phyloP scores from a whole-genome alignment of 208 protist genomes.

The Wallacemonas sp. region DNA sequence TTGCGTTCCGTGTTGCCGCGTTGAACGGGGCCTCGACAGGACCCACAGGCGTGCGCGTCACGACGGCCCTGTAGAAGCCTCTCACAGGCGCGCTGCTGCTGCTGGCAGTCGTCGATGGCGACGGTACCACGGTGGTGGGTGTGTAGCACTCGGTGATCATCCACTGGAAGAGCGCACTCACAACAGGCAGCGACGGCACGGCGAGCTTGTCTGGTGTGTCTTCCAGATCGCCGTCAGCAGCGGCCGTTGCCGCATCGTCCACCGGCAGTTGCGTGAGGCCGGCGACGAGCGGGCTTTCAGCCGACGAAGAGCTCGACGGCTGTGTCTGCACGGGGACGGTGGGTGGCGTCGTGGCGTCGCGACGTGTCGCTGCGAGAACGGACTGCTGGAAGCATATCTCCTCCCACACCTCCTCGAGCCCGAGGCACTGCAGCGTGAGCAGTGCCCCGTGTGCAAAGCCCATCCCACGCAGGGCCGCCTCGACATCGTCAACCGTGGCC shows the following conservation, averaged over 20 bases:
- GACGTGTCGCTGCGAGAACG: not conserved
- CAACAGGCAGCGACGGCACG: slow-evolving; percentile 6
- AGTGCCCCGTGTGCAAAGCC: slow-evolving; percentile 12
- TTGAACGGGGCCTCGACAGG: not conserved
- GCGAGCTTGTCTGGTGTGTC: not conserved
- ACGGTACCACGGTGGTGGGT: not conserved
- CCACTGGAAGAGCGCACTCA: slow-evolving; percentile 4
- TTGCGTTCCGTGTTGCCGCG: no score
- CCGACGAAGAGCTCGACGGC: no score
- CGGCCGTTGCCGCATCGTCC: not conserved
- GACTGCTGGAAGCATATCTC: slow-evolving; percentile 18
- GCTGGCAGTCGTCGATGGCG: not conserved
- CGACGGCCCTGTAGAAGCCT: slow-evolving; percentile 7
- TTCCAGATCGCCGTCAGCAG: not conserved
- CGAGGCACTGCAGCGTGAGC: slow-evolving; percentile 11
- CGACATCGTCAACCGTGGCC: not conserved
- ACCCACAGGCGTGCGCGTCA: not conserved
- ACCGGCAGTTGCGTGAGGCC: not conserved
- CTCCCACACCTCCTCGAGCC: slow-evolving; percentile 11
- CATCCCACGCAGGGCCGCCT: not conserved
- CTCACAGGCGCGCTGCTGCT: not conserved
- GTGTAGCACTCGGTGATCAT: not conserved
- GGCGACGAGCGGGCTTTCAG: not conserved
- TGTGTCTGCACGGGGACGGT: not conserved
- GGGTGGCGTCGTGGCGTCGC: not conserved